Conservation (phyloP, 306 rosid genomes). For the Sicyos edulis region DNA sequence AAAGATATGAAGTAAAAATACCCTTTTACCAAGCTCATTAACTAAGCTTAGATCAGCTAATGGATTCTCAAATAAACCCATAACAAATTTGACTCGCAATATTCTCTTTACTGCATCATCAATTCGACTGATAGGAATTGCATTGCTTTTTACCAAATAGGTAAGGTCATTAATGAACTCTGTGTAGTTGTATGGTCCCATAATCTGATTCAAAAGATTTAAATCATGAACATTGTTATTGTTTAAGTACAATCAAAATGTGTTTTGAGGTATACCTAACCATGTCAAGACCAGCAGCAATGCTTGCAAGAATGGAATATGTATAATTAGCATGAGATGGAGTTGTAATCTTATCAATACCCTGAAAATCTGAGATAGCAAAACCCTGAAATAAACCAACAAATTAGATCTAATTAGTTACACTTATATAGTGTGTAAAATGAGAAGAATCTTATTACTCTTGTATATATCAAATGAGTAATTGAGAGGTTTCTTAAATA, state of each 20-base stretch:
- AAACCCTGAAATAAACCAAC: too few relatives aligned
- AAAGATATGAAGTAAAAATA: neutral
- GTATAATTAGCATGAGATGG: slow-evolving; percentile 32
- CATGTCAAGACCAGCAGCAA: slow-evolving; percentile 41
- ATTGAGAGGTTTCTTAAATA: too few relatives aligned
- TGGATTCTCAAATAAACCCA: slow-evolving; percentile 22
- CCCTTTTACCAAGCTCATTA: slow-evolving; percentile 33
- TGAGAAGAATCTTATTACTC: too few relatives aligned
- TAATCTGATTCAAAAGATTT: slow-evolving; percentile 20
- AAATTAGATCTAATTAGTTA: too few relatives aligned
- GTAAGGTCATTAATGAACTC: slow-evolving; percentile 32
- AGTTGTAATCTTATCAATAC: slow-evolving; percentile 34
- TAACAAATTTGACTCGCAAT: slow-evolving; percentile 26
- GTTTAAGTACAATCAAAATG: neutral
- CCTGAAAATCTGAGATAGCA: slow-evolving; percentile 33
- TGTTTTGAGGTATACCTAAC: neutral
- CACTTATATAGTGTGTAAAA: too few relatives aligned
- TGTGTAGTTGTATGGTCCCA: slow-evolving; percentile 28
- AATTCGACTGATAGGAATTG: slow-evolving; percentile 34
- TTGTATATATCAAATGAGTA: too few relatives aligned
- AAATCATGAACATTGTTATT: neutral
- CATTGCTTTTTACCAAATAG: slow-evolving; percentile 16
- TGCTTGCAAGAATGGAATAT: slow-evolving; percentile 25
- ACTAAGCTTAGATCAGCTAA: slow-evolving; percentile 33
- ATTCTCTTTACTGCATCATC: slow-evolving; percentile 40